phyloP scores from a whole-genome alignment of 2,329 filamentous ascomycete genomes.

The Anthostomella pinea region DNA sequence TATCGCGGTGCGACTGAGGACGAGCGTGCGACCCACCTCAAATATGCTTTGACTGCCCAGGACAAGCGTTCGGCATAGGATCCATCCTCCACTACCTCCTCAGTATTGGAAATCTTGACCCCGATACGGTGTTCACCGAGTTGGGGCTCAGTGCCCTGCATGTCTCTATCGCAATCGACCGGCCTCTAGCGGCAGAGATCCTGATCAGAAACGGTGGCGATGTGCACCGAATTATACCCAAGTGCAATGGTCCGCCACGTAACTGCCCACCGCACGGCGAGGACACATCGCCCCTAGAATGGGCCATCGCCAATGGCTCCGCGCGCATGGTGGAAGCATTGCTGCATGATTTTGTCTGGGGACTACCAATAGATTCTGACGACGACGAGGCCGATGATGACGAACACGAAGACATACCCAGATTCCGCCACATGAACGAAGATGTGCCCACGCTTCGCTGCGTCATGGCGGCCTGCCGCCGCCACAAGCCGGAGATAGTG shows the following conservation, averaged over 20 bases:
- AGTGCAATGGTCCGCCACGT: neutral
- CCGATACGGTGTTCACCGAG: too few species aligned
- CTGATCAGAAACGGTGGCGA: constrained; percentile 5
- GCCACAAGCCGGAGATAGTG: constrained; percentile 13
- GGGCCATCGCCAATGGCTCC: constrained; percentile 16
- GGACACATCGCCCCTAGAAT: constrained; percentile 18
- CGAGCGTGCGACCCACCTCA: constrained; percentile 12
- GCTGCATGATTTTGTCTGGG: neutral
- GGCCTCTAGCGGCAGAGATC: too few species aligned
- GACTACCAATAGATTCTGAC: neutral
- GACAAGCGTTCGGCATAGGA: too few species aligned
- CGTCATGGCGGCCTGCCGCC: constrained; percentile 14
- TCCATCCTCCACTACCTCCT: too few species aligned
- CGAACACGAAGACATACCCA: too few species aligned
- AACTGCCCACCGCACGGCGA: constrained; percentile 3
- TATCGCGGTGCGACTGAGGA: constrained; percentile 11
- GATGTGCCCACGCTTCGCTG: constrained; percentile 7
- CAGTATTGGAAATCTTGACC: neutral
- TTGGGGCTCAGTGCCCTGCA: too few species aligned
- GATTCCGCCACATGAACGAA: too few species aligned
- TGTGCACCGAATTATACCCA: constrained; percentile 11
- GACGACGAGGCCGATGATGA: neutral
- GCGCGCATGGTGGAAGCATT: constrained; percentile 2
- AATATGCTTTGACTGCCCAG: constrained; percentile 1
- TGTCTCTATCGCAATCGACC: too few species aligned